Evolutionary conservation across 306 rosid species (phyloP), one percentile per base, ranked within the genome.

Genomic region (Rosa lucieae): DNA sequence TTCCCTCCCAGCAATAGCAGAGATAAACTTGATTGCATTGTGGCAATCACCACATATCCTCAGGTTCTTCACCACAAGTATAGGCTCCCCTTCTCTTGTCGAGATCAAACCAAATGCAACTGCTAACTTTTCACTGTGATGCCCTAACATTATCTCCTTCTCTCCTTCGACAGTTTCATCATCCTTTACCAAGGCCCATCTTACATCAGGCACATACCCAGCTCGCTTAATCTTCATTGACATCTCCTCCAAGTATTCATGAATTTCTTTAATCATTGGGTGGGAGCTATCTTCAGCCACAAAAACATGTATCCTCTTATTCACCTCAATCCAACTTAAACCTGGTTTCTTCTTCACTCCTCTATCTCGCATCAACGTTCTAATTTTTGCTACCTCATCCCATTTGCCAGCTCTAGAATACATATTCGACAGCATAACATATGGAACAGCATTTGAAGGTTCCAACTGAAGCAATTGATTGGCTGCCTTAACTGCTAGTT

Each of bases 21-120:
- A 90, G 65, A 94, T 89, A 78, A 78, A 86, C 76, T 92, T 92
- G 76, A 92, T 88, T 49, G 95, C 94, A 39, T 86, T 93, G 84
- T 93, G 98, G 77, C 97, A 93, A 82, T 93, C 97, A 73, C 95
- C 89, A 79, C 98, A 91, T 47, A 91, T 93, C 79, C 98, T 84
- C 72, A 91, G 87, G 82, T 93, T 91, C 85, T 90, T 93, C 86
- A 89, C 89, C 72, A 91, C 92, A 79, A 89, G 86, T 77, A 91
- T 80, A 5, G 98, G 90, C 77, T 78, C 91, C 71, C 93, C 91
- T 69, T 87, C 90, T 82, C 79, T 76, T 2, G 92, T 88, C 14
- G 89, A 84, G 70, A 94, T 84, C 78, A 92, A 85, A 55, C 97
- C 96, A 76, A 85, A 87, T 43, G 90, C 93, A 65, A 90, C 90